These are phyloP conservation scores for Fusarium scirpi DNA, from an alignment of 2,329 filamentous ascomycete species.

Conservation along the genomic window DNA sequence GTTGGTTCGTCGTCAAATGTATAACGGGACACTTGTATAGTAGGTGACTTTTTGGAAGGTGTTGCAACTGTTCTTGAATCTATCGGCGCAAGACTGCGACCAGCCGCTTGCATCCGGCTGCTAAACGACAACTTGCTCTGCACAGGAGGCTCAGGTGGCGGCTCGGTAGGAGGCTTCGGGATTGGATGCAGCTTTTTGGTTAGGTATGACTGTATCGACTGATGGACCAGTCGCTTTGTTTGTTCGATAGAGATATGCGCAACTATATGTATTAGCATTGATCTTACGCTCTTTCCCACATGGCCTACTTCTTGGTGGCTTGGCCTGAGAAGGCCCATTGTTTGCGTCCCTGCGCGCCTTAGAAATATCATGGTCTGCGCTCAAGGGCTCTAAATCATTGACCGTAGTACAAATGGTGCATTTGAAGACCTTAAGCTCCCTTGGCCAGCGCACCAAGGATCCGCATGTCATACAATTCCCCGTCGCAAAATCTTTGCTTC, in stretches of 20 bases:
- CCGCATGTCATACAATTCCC: conserved; percentile 90
- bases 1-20: conserved; percentile 56
- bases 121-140: conserved; percentile 39
- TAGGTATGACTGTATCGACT: conserved; percentile 52
- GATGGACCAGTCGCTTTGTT: conserved; percentile 50
- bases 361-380: conserved; percentile 34
- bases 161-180: conserved; percentile 28
- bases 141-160: conserved; percentile 21
- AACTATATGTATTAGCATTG: conserved; percentile 39
- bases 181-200: conserved; percentile 42
- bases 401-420: conserved; percentile 88
- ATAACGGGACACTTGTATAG: conserved; percentile 43
- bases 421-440: conserved; percentile 77
- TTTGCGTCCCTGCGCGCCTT: conserved; percentile 42
- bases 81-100: conserved; percentile 13
- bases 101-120: conserved; percentile 34
- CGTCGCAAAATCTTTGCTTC: conserved; percentile 70
- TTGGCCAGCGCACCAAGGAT: conserved; percentile 82
- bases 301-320: conserved; percentile 35
- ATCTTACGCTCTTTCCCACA: background rate
- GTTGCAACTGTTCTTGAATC: conserved; percentile 14
- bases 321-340: conserved; percentile 25
- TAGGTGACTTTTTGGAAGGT: conserved; percentile 27
- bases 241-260: conserved; percentile 52
- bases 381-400: conserved; percentile 72